A percentile compares a stretch with the other conserved stretches of the same genome.
phyloP scores from a whole-genome alignment of 2,329 filamentous ascomycete genomes.

The Colletotrichum noveboracense region DNA sequence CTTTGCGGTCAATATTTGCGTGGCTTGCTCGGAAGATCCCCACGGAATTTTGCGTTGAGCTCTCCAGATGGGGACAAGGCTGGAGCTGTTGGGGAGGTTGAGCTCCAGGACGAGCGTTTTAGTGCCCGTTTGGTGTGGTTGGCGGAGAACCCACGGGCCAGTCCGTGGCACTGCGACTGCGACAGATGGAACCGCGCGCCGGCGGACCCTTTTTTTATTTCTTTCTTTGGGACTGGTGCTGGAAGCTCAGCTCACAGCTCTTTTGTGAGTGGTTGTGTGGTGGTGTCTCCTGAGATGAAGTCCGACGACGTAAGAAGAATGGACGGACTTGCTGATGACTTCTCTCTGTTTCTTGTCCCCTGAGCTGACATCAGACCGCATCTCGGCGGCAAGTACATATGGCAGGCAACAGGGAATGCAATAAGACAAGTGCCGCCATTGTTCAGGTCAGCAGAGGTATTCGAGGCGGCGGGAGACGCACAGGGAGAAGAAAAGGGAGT shows the following conservation, averaged over 20 bases:
- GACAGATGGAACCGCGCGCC: background rate
- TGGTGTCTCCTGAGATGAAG: background rate
- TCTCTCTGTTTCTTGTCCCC: background rate
- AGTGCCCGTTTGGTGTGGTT: constrained; percentile 11
- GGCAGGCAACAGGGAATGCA: background rate
- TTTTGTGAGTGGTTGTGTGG: background rate
- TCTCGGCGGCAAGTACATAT: background rate
- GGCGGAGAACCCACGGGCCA: constrained; percentile 17
- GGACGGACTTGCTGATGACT: background rate
- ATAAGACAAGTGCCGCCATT: background rate
- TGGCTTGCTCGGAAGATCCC: constrained; percentile 16
- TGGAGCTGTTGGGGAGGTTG: constrained; percentile 22
- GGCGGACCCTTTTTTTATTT: constrained; percentile 4
- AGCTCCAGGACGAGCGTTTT: constrained; percentile 10
- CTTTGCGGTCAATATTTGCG: background rate
- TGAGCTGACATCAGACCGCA: background rate
- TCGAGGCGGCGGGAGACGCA: background rate
- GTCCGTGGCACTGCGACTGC: constrained; percentile 10
- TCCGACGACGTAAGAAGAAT: background rate
- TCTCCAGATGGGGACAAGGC: constrained; percentile 22
- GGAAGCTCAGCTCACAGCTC: background rate
- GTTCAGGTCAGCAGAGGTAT: background rate
- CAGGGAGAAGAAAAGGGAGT: constrained; percentile 16
- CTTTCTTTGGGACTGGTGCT: background rate
- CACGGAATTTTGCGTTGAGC: constrained; percentile 25